phyloP scores from a whole-genome alignment of 257 asterid genomes.

The Agastache rugosa region DNA sequence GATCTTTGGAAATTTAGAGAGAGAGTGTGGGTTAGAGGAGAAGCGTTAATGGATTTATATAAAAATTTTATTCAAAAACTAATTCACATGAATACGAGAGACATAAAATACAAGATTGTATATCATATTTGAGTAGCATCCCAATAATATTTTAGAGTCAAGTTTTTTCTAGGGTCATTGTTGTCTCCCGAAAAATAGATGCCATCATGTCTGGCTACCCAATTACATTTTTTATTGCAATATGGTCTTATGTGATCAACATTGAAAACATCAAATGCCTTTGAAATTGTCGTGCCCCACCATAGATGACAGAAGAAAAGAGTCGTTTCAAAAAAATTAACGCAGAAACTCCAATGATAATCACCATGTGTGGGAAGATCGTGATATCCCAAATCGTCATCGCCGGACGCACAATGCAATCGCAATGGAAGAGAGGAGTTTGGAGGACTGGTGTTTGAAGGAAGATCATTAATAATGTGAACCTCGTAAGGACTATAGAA shows the following conservation, averaged over 20 bases:
- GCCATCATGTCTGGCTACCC: constrained; percentile 4
- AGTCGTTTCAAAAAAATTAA: neutral
- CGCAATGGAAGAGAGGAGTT: neutral
- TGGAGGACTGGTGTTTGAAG: neutral
- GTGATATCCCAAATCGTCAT: neutral
- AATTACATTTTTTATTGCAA: neutral
- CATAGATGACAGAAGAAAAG: neutral
- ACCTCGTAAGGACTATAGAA: neutral
- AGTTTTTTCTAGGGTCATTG: neutral
- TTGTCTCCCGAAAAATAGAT: neutral
- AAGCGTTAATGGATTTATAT: too few species aligned
- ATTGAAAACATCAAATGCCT: neutral
- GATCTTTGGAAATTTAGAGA: too few species aligned
- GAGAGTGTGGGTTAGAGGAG: too few species aligned
- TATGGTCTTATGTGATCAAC: neutral
- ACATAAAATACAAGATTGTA: too few species aligned
- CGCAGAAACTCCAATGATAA: neutral
- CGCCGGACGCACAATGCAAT: neutral
- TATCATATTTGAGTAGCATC: neutral
- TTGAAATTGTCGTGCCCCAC: neutral
- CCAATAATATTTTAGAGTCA: neutral
- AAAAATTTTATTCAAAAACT: too few species aligned
- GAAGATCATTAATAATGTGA: neutral
- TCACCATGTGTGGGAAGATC: neutral
- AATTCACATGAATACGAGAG: too few species aligned